Evolutionary conservation across 768 basidiomycete genomes (phyloP), one percentile per base, ranked within the genome.

Genomic region (Pulveroboletus sp.): DNA sequence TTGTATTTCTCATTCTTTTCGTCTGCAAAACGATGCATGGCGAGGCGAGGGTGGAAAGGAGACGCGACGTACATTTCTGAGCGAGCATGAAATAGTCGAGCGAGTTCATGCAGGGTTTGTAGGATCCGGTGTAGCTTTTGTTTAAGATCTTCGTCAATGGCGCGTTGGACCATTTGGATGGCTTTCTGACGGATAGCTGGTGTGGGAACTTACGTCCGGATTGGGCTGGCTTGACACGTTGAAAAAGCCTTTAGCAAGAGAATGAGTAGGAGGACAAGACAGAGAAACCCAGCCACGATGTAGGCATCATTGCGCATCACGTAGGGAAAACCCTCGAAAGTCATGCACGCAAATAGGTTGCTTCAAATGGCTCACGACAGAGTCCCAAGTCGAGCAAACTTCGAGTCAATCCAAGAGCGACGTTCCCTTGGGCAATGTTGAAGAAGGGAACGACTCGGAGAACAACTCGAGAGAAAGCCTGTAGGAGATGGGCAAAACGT

Each of bases 61-160:
- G 20, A 31, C 35, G 32, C 34, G 48, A 55, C 31, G 21, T 47
- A 94, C 93, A 94, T 70, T 94, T 94, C 65, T 92, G 75, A 9
- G 94, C 94, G 56, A 97, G 88, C 89, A 97, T 92, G 69, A 99
- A 99, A 67, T 95, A 99, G 65, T 99, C 97, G 51, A 98, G 79
- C 1, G 91, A 79, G 76, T 97, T 95, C 75, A 88, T 86, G 72
- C 97, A 97, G 56, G 84, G 80, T 73, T 90, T 94, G 80, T 91
- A 95, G 17, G 94, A 94, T 61, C 94, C 93, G 6, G 80, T 74
- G 72, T 97, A 99, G 70, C n/a, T 97, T 91, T 69, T 88, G 85
- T 68, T 93, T 93, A 52, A 79, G 77, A 72, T 99, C 97, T 54
- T 90, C 87, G 49, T 94, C 93, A 60, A 95, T 94, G 49, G 94